Base-by-base conservation (phyloP, 2,329 filamentous ascomycete genomes). In the Lasiodiplodia theobromae region DNA sequence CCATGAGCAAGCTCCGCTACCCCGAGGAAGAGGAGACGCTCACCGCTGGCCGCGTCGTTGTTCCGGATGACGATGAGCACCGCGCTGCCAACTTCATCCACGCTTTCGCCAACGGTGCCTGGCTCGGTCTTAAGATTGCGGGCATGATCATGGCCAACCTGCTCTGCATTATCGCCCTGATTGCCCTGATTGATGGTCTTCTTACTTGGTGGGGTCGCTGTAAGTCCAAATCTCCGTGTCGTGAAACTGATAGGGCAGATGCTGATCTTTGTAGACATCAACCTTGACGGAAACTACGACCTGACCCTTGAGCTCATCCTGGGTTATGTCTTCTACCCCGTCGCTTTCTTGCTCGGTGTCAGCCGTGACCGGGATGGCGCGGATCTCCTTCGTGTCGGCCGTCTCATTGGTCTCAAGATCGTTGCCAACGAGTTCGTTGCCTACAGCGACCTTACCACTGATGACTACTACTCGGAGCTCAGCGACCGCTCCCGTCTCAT, bases 21-120 rank as follows among this genome's bases (percentile, higher is more conserved):
- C 94, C 94, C 2, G 94, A 97, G 82, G 91, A 89, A 3, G 93
- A 97, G 79, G 92, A 95, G 80, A 92, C 93, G 0, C 84, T 97
- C 44, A 97, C 94, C 0, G 91, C 92, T 4, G 93, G 93, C 68
- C 88, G 89, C 21, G 91, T 96, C 37, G 89, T 95, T 52, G 87
- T 97, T 31, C 93, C 93, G 2, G 91, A 96, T 38, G 91, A 94
- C 66, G 87, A 91, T 7, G 91, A 95, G 72, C 84, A 93, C 77
- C 88, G 87, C 73, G 87, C 92, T n/a, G 85, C 90, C 71, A 97
- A 97, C 76, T 87, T 89, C 14, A 87, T 97, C 4, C 92, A 97
- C 77, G 93, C 93, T 1, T 94, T 96, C 74, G 89, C 92, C 71
- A 92, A 92, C 72, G 93, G 93, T 70, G 90, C 92, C 12, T 95